A percentile compares a stretch with the other conserved stretches of the same genome.
Evolutionary conservation across 106 monocot genomes (phyloP).

Genomic region (Dendrobium chrysotoxum): DNA sequence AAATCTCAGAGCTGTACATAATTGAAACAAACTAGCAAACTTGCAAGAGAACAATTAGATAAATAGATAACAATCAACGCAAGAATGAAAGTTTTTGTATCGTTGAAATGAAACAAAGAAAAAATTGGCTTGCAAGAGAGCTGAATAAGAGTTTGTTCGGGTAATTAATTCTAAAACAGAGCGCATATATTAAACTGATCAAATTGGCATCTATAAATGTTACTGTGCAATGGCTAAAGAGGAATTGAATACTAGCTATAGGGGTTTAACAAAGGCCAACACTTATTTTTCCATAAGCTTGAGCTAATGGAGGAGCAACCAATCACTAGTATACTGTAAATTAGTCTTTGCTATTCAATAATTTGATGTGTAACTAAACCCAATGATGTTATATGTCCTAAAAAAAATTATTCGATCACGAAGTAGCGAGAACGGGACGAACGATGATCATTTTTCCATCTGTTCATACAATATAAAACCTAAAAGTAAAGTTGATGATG

Average conservation of each 20-base stretch:
- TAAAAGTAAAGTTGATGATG: not conserved
- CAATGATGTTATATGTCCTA: not conserved
- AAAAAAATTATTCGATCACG: not conserved
- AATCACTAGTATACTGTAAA: not conserved
- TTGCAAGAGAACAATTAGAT: not conserved
- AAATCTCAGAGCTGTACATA: not conserved
- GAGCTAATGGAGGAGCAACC: not conserved
- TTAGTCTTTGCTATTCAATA: not conserved
- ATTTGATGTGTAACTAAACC: not conserved
- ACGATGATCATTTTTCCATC: not conserved
- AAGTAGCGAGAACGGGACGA: not conserved
- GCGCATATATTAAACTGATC: no score
- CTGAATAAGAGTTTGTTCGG: no score
- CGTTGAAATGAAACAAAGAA: no score
- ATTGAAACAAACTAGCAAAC: not conserved
- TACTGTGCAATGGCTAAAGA: not conserved
- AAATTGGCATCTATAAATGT: not conserved
- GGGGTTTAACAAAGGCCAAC: not conserved
- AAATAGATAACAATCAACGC: not conserved
- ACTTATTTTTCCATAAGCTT: not conserved
- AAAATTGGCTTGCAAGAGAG: no score
- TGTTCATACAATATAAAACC: no score
- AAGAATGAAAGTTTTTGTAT: no score
- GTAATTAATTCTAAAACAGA: not conserved
- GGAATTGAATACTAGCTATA: not conserved